Conservation (phyloP, 176 grass and related monocot genomes). For the Cenchrus purpureus region DNA sequence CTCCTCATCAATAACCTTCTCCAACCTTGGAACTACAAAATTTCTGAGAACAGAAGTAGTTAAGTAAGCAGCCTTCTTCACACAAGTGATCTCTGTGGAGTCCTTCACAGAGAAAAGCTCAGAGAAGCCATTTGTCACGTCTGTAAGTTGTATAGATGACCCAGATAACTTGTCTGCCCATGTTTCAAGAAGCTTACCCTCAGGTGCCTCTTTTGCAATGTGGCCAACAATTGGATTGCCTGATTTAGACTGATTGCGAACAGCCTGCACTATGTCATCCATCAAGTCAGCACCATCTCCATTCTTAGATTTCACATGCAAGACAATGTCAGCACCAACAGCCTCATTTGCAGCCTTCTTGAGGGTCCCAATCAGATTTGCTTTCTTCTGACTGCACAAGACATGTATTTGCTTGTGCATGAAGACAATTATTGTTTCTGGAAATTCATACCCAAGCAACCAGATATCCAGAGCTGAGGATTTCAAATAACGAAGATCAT, state of each 20-base stretch:
- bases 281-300: constrained; percentile 70
- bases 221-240: constrained; percentile 65
- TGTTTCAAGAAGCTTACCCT: constrained; percentile 87
- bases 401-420: constrained; percentile 75
- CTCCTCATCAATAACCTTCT: constrained; percentile 87
- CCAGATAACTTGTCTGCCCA: constrained; percentile 72
- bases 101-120: constrained; percentile 72
- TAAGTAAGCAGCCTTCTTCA: constrained; percentile 83
- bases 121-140: constrained; percentile 80
- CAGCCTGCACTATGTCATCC: constrained; percentile 67
- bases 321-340: constrained; percentile 69
- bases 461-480: constrained; percentile 82
- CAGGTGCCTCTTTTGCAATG: constrained; percentile 77
- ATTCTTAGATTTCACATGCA: constrained; percentile 84
- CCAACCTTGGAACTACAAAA: constrained; percentile 92
- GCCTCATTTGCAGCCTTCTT: constrained; percentile 77
- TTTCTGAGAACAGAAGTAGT: constrained; percentile 80
- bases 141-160: constrained; percentile 58
- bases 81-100: constrained; percentile 55
- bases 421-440: constrained; percentile 93
- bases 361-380: constrained; percentile 63
- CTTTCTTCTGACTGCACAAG: constrained; percentile 84
- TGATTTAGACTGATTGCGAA: constrained; percentile 62
- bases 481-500: constrained; percentile 82
- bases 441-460: constrained; percentile 92